Evolutionary conservation across 2,329 filamentous ascomycete species (phyloP).

Genomic region (Aaosphaeria pasadenensis): DNA sequence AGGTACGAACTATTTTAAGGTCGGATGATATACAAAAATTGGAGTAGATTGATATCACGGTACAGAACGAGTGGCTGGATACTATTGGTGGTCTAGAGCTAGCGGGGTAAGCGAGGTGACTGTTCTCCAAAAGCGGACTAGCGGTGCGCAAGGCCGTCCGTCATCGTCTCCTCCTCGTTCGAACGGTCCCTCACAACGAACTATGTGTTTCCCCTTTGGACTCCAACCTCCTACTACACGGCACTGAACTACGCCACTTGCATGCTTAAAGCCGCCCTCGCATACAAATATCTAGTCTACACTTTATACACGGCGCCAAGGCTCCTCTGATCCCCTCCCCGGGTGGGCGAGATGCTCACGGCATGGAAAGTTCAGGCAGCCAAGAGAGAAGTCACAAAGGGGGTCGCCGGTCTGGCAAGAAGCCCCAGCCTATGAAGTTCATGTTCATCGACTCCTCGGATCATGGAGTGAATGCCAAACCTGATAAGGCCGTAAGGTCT

Average conservation of each 20-base stretch:
- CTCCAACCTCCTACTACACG: not conserved
- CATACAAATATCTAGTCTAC: not conserved
- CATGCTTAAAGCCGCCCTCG: not conserved
- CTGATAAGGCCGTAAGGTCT: slow-evolving; percentile 28
- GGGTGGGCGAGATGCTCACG: slow-evolving; percentile 6
- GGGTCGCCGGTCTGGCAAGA: slow-evolving; percentile 7
- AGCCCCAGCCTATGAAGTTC: slow-evolving; percentile 16
- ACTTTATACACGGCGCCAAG: not conserved
- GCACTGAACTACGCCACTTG: not conserved
- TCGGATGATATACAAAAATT: too few species aligned
- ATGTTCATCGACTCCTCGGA: slow-evolving; percentile 35
- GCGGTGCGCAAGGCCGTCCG: not conserved
- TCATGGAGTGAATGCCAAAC: slow-evolving; percentile 27
- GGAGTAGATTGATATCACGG: too few species aligned
- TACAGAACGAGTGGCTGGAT: too few species aligned
- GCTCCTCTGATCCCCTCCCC: not conserved
- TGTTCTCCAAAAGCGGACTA: slow-evolving; percentile 1
- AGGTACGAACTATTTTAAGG: too few species aligned
- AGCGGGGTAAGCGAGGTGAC: not conserved
- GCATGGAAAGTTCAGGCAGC: slow-evolving; percentile 4
- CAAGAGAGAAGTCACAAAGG: slow-evolving; percentile 7
- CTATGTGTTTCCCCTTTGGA: slow-evolving; percentile 10
- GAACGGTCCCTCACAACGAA: not conserved
- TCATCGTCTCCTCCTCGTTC: slow-evolving; percentile 3
- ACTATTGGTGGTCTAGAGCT: too few species aligned